A percentile compares a stretch with the other conserved stretches of the same genome.
phyloP scores from a whole-genome alignment of 108 stramenopile genomes.

The Discostella stelligeroides region DNA sequence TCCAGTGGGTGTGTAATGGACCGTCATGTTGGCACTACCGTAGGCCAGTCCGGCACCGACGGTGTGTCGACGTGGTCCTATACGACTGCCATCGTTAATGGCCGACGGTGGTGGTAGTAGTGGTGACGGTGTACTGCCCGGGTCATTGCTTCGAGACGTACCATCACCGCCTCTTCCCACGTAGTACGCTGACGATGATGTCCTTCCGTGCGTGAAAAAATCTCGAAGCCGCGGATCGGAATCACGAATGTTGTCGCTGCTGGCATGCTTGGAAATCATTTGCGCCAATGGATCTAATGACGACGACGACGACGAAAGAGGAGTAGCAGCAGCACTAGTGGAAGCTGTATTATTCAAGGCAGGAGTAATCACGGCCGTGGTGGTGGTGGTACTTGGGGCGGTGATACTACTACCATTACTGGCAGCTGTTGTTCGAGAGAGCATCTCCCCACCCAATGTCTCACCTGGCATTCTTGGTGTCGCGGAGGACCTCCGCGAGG shows the following conservation, averaged over 20 bases:
- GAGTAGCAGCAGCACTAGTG: neutral
- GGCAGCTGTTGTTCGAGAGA: constrained; percentile 16
- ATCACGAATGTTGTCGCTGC: neutral
- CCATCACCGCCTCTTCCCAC: neutral
- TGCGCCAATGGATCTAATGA: too few relatives aligned
- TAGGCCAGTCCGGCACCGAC: constrained; percentile 37
- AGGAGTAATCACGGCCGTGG: neutral
- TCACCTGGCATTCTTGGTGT: constrained; percentile 4
- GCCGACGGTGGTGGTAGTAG: too few relatives aligned
- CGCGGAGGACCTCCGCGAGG: neutral
- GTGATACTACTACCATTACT: too few relatives aligned
- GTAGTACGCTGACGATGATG: too few relatives aligned
- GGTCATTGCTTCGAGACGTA: too few relatives aligned
- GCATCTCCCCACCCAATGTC: constrained; percentile 30
- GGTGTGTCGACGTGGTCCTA: constrained; percentile 14
- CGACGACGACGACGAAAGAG: too few relatives aligned
- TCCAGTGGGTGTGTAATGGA: constrained; percentile 3
- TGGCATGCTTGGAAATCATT: constrained; percentile 27
- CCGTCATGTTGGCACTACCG: constrained; percentile 17
- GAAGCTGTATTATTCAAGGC: neutral
- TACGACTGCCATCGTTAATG: neutral
- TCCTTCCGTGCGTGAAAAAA: constrained; percentile 4
- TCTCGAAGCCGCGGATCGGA: neutral
- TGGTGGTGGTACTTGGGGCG: too few relatives aligned
- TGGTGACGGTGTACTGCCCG: too few relatives aligned